Percentiles rank a stretch among this genome's conserved stretches.
Conservation (phyloP, 2,329 filamentous ascomycete genomes). For the Leptographium radiaticola region DNA sequence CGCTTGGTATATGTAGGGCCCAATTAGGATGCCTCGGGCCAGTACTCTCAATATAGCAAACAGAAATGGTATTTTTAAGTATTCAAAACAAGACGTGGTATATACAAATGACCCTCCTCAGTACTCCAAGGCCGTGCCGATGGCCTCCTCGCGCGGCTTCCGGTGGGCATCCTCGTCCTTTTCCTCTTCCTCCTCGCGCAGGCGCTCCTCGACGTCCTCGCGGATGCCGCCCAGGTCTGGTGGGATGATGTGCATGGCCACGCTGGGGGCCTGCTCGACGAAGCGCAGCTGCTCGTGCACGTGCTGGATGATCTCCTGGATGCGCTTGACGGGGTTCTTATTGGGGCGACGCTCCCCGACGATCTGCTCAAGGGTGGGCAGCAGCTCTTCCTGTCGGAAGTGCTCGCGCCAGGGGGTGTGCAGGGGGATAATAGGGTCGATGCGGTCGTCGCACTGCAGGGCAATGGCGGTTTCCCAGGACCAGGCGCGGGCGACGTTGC, state of each 20-base stretch:
- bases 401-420: constrained; percentile 79
- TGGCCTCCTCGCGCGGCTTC: constrained; percentile 40
- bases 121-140: constrained; percentile 43
- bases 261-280: constrained; percentile 71
- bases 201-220: constrained; percentile 53
- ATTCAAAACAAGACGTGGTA: neutral
- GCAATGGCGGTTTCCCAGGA: constrained; percentile 91
- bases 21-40: too few species aligned
- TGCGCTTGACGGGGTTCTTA: constrained; percentile 62
- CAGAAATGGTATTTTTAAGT: too few species aligned
- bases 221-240: constrained; percentile 58
- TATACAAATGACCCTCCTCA: neutral
- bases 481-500: constrained; percentile 94
- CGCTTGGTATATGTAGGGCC: too few species aligned
- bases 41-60: too few species aligned
- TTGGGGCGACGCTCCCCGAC: constrained; percentile 59
- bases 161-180: constrained; percentile 40
- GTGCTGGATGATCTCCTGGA: constrained; percentile 62
- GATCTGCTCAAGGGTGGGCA: constrained; percentile 69
- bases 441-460: constrained; percentile 57
- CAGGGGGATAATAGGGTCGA: constrained; percentile 60
- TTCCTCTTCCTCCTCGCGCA: constrained; percentile 52
- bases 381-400: constrained; percentile 77
- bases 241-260: constrained; percentile 71
- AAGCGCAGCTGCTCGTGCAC: constrained; percentile 80